phyloP scores from a whole-genome alignment of 1,284 basidiomycete genomes.

The Stereum hirsutum region DNA sequence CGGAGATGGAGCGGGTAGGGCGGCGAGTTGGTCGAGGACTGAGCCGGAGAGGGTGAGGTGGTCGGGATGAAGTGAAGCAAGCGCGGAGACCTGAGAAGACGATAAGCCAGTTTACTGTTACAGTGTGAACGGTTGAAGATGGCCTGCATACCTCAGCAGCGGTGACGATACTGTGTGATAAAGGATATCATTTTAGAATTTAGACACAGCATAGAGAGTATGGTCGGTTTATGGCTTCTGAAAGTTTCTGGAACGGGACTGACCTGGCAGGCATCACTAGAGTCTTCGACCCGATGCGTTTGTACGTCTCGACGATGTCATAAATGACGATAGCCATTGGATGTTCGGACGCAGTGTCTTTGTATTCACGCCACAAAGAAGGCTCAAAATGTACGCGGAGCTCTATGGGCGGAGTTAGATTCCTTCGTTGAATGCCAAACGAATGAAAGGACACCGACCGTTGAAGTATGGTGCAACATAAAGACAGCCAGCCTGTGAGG shows the following conservation, averaged over 20 bases:
- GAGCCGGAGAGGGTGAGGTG: constrained; percentile 36
- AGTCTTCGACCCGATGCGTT: constrained; percentile 28
- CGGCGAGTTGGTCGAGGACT: constrained; percentile 33
- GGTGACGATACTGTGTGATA: constrained; percentile 29
- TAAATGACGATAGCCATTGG: constrained; percentile 31
- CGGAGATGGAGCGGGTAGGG: constrained; percentile 7
- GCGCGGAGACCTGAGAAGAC: constrained; percentile 26
- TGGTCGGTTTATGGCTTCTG: too few species aligned
- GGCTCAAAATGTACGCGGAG: constrained; percentile 38
- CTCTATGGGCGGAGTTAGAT: constrained; percentile 18
- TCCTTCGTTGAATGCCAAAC: too few species aligned
- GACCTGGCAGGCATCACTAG: constrained; percentile 46
- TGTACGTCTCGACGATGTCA: constrained; percentile 28
- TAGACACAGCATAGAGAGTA: neutral
- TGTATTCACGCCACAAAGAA: constrained; percentile 30
- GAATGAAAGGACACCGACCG: too few species aligned
- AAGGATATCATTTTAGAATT: neutral
- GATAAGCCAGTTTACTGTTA: neutral
- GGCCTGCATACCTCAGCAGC: constrained; percentile 24
- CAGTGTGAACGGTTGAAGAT: neutral
- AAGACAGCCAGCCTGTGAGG: constrained; percentile 35
- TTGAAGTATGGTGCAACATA: constrained; percentile 44
- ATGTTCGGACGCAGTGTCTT: constrained; percentile 29
- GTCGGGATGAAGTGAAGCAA: constrained; percentile 31
- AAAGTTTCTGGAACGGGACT: neutral